Conservation (phyloP, 805 yeast genomes). For the Metschnikowia picachoensis region DNA sequence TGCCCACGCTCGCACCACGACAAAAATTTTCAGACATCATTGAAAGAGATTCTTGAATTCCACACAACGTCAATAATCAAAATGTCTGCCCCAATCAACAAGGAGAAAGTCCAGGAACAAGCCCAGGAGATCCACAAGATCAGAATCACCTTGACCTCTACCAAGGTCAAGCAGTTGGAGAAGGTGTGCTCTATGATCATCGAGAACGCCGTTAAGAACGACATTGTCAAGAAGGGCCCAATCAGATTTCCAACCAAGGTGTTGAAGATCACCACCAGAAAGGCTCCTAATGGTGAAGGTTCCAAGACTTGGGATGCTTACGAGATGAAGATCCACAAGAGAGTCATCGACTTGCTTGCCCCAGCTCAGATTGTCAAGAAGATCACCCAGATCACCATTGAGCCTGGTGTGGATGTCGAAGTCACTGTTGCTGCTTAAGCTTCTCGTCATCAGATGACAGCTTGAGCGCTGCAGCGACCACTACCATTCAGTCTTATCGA, state of each 20-base stretch:
- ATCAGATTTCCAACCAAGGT: conserved; percentile 99
- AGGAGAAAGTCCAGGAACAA: conserved; percentile 84
- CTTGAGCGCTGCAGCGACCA: conserved; percentile 4
- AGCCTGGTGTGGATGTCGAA: conserved; percentile 99
- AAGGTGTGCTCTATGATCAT: conserved; percentile 90
- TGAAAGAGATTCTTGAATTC: conserved; percentile 13
- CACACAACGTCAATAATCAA: conserved; percentile 34
- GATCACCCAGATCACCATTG: conserved; percentile 96
- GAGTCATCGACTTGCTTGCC: conserved; percentile 97
- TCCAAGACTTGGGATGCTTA: conserved; percentile 99
- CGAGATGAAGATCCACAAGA: conserved; percentile 99
- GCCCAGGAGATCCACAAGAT: conserved; percentile 89
- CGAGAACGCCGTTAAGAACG: conserved; percentile 77
- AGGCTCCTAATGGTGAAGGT: conserved; percentile 99
- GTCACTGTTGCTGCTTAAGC: conserved; percentile 82
- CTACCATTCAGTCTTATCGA: conserved; percentile 6
- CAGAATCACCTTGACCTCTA: conserved; percentile 98
- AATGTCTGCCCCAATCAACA: conserved; percentile 76
- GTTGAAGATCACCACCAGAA: conserved; percentile 97
- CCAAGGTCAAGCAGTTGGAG: conserved; percentile 98
- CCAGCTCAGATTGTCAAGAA: conserved; percentile 91
- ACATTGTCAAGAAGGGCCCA: conserved; percentile 95
- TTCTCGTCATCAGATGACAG: conserved; percentile 3
- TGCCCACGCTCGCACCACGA: conserved; percentile 4
- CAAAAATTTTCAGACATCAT: conserved; percentile 2